Evolutionary conservation across 768 basidiomycete genomes (phyloP), one percentile per base, ranked within the genome.

Genomic region (Boletales sp.): DNA sequence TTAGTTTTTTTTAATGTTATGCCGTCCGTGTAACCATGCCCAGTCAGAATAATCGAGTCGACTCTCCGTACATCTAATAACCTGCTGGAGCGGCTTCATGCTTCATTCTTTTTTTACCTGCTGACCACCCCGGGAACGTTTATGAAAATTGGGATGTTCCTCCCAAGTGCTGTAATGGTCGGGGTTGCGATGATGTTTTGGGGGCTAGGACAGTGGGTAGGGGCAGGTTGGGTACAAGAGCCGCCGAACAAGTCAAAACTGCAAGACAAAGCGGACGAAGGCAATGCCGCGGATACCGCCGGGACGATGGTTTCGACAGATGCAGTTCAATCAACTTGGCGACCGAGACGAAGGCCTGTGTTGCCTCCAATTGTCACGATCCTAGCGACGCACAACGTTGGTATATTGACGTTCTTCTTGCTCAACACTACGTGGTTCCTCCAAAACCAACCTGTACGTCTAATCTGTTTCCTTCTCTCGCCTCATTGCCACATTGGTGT

Each of bases 21-120:
- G 9, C 8, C 45, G 4, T 43, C 27, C 12, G 30, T 36, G 17
- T 53, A 31, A 40, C 43, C 40, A 57, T 19, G 15, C 24, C 9
- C 45, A 21, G 21, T 21, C 51, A 94, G 93, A 39, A 78, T 86
- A 40, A 63, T 94, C 34, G 97, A 99, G 70, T 93, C 92, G 2
- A 84, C 88, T 13, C 76, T 97, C 30, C 81, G 94, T 50, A 90
- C 94, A 13, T 81, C 84, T 64, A 97, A 97, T 69, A 99, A 99
- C 63, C 79, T 98, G 7, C 78, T 97, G 17, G 97, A 99, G 64
- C 84, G 97, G 14, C 81, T 98, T 18, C 97, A 99, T 66, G 94
- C 94, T 2, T 98, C 95, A 0, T 94, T 95, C 70, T 97, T 98
- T 74, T 94, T 98, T 72, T 98, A 94, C 71, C 75, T 98, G 53